These are phyloP conservation scores for Arxiozyma bovina DNA, from an alignment of 1,139 yeast genomes.

Conservation along the genomic window DNA sequence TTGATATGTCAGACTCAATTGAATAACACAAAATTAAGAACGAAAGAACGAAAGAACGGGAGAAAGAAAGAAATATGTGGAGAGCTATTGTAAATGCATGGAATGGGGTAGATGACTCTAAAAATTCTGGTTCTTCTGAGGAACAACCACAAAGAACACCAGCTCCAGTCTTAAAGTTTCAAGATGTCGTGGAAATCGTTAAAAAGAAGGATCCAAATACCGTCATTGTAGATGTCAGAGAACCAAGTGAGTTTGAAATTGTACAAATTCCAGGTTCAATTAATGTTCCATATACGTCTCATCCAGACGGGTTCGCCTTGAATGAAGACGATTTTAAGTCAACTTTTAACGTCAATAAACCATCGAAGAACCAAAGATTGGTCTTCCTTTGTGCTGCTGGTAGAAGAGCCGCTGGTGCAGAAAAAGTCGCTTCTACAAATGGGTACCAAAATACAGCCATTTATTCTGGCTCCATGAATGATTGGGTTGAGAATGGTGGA, in stretches of 20 bases:
- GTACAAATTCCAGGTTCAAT: conserved; percentile 72
- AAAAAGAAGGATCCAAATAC: conserved; percentile 36
- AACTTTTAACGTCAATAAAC: conserved; percentile 74
- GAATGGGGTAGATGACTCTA: conserved; percentile 25
- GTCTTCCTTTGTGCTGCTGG: conserved; percentile 91
- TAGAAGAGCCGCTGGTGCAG: conserved; percentile 81
- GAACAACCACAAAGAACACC: conserved; percentile 21
- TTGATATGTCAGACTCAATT: too few relatives aligned
- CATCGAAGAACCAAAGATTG: conserved; percentile 56
- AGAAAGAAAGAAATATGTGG: conserved; percentile 14
- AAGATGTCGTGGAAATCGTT: conserved; percentile 45
- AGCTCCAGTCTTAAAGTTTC: conserved; percentile 35
- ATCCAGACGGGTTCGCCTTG: conserved; percentile 84
- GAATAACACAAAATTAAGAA: too few relatives aligned
- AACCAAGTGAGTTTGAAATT: conserved; percentile 62
- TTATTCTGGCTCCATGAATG: conserved; percentile 77
- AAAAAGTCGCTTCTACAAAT: conserved; percentile 75
- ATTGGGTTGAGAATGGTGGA: conserved; percentile 53
- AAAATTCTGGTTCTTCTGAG: conserved; percentile 29
- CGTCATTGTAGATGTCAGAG: conserved; percentile 80
- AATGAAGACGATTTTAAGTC: conserved; percentile 67
- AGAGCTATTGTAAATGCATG: conserved; percentile 23
- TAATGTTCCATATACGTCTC: conserved; percentile 80
- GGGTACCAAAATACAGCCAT: conserved; percentile 73
- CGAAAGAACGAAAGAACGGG: background rate